Percentiles rank a stretch among this genome's conserved stretches.
Evolutionary conservation across 2,329 filamentous ascomycete species (phyloP).

Genomic region (Ophiostoma triangulosporum): DNA sequence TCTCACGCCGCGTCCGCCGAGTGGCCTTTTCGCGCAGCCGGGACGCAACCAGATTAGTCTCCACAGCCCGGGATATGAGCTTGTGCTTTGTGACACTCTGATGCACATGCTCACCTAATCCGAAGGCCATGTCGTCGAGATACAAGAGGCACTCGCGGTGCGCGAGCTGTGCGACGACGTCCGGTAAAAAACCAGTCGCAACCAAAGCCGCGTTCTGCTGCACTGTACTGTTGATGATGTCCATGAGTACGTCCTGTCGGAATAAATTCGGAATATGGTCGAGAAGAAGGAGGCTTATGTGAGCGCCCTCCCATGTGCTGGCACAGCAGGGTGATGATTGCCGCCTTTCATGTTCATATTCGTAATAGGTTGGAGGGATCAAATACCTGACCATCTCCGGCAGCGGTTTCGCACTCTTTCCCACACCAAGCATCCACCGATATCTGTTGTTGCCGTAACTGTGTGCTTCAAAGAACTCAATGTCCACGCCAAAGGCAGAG

Average conservation of each 20-base stretch:
- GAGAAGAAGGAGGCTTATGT: conserved; percentile 21
- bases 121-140: conserved; percentile 17
- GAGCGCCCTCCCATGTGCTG: conserved; percentile 21
- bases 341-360: not conserved
- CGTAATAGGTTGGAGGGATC: not conserved
- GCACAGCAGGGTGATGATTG: conserved; percentile 19
- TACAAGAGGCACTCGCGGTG: conserved; percentile 25
- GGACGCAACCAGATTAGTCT: not conserved
- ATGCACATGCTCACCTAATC: not conserved
- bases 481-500: conserved; percentile 17
- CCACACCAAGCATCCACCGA: too few species aligned
- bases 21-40: not conserved
- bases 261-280: conserved; percentile 13
- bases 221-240: conserved; percentile 10
- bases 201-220: not conserved
- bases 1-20: too few species aligned
- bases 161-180: conserved; percentile 4
- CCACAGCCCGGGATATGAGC: not conserved
- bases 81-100: not conserved
- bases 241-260: conserved; percentile 16
- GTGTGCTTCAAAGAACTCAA: conserved; percentile 21
- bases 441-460: conserved; percentile 5
- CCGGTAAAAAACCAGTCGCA: conserved; percentile 6
- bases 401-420: conserved; percentile 13
- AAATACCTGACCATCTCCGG: not conserved